Percentiles rank a stretch among this genome's conserved stretches.
These are phyloP conservation scores for Septoria linicola DNA, from an alignment of 2,329 filamentous ascomycete genomes.

Conservation along the genomic window DNA sequence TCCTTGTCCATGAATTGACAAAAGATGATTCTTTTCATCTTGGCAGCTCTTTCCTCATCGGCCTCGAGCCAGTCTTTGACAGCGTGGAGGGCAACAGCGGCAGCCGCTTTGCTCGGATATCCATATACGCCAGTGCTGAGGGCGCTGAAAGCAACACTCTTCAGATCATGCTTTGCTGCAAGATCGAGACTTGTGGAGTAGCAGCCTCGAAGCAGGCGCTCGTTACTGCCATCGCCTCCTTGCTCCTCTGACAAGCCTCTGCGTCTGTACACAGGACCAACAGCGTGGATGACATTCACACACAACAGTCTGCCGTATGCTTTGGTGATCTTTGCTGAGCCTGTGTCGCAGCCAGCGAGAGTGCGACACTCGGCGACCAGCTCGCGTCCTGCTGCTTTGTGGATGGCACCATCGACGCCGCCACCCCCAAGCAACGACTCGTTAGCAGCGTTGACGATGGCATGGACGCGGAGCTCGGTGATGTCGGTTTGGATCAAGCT, in stretches of 20 bases:
- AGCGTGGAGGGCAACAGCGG: constrained; percentile 65
- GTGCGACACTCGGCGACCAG: constrained; percentile 70
- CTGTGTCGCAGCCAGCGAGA: constrained; percentile 72
- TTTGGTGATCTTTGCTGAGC: constrained; percentile 76
- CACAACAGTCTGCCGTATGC: constrained; percentile 71
- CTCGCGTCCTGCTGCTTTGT: constrained; percentile 70
- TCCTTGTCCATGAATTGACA: constrained; percentile 82
- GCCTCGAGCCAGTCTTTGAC: constrained; percentile 57
- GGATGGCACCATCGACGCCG: constrained; percentile 78
- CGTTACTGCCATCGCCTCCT: constrained; percentile 37
- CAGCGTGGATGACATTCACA: constrained; percentile 81
- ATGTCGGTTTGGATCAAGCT: constrained; percentile 74
- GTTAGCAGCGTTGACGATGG: constrained; percentile 94
- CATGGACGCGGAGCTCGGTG: constrained; percentile 72
- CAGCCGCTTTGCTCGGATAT: constrained; percentile 74
- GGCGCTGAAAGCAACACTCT: constrained; percentile 75
- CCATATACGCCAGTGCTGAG: constrained; percentile 90
- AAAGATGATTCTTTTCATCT: constrained; percentile 75
- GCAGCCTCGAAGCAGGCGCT: constrained; percentile 56
- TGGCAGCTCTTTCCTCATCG: constrained; percentile 41
- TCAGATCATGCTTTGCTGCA: constrained; percentile 65
- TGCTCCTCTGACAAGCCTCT: constrained; percentile 32
- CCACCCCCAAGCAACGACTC: constrained; percentile 74
- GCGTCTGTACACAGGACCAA: constrained; percentile 73
- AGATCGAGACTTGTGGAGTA: constrained; percentile 71